Conservation (phyloP, 306 rosid genomes). For the Myrica gale region DNA sequence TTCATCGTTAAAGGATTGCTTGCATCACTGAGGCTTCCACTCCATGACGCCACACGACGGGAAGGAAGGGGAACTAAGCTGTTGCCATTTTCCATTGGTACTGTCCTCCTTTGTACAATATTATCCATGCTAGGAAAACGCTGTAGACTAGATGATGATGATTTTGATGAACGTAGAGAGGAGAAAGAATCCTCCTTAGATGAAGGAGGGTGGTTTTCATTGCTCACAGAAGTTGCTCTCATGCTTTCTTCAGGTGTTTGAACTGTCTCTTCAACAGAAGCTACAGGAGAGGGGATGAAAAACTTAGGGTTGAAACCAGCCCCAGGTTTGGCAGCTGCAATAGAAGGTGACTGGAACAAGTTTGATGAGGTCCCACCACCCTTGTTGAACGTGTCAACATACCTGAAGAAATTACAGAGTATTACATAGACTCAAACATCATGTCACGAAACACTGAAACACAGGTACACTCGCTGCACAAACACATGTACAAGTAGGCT, state of each 20-base stretch:
- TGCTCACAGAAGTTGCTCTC: conserved; percentile 43
- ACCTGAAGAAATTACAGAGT: conserved; percentile 40
- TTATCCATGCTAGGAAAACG: conserved; percentile 68
- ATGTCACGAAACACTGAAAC: neutral
- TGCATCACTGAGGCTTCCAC: conserved; percentile 56
- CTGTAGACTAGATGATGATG: conserved; percentile 36
- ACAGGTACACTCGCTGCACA: neutral
- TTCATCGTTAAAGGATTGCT: conserved; percentile 40
- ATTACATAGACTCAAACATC: no score
- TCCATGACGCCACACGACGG: conserved; percentile 82
- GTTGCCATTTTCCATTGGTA: conserved; percentile 9
- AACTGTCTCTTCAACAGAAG: conserved; percentile 49
- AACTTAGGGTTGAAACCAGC: conserved; percentile 64
- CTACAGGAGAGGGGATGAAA: conserved; percentile 63
- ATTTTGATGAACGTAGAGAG: conserved; percentile 13
- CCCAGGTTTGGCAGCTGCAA: conserved; percentile 60
- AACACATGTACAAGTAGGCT: conserved; percentile 1
- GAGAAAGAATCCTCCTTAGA: conserved; percentile 40
- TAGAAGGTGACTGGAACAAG: conserved; percentile 65
- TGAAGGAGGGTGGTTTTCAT: conserved; percentile 50
- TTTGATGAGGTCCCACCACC: conserved; percentile 64
- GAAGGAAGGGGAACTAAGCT: conserved; percentile 39
- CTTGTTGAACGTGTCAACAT: conserved; percentile 92
- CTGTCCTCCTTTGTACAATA: conserved; percentile 42
- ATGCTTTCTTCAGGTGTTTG: conserved; percentile 56